Percentiles rank a stretch among this genome's conserved stretches.
phyloP scores from a whole-genome alignment of 441 rosid genomes.

The Isatis lusitanica region DNA sequence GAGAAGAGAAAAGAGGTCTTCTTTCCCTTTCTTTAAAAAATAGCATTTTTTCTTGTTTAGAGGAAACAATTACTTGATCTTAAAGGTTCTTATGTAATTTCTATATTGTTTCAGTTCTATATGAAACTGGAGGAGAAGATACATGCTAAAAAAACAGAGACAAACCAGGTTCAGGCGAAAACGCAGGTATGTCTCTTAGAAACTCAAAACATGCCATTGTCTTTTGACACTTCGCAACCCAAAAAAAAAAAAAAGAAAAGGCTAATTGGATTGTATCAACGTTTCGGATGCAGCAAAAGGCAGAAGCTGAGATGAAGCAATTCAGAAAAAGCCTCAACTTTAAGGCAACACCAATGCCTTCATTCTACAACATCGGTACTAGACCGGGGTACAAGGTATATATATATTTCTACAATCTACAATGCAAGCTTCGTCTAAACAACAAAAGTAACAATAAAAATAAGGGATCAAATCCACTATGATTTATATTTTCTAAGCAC shows the following conservation, averaged over 20 bases:
- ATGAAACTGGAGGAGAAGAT: conserved; percentile 74
- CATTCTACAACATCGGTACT: conserved; percentile 53
- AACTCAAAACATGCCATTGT: neutral
- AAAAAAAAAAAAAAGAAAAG: neutral
- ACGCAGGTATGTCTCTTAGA: conserved; percentile 51
- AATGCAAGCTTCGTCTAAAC: neutral
- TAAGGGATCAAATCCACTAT: neutral
- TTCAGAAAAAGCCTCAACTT: conserved; percentile 75
- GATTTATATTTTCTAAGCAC: neutral
- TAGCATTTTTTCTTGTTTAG: neutral
- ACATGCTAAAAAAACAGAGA: conserved; percentile 71
- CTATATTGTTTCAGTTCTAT: conserved; percentile 45
- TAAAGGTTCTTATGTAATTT: conserved; percentile 7
- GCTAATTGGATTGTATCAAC: neutral
- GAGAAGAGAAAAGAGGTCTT: conserved; percentile 75
- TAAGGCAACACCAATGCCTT: conserved; percentile 87
- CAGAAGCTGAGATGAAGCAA: conserved; percentile 63
- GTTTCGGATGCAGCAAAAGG: conserved; percentile 52
- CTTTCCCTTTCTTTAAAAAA: neutral
- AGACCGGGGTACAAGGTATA: conserved; percentile 54
- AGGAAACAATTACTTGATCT: neutral
- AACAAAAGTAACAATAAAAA: neutral
- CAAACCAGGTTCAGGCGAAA: conserved; percentile 60
- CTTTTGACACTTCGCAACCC: neutral
- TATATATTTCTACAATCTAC: neutral